Evolutionary conservation across 768 basidiomycete genomes (phyloP).

Genomic region (Leccinum ochraceum): DNA sequence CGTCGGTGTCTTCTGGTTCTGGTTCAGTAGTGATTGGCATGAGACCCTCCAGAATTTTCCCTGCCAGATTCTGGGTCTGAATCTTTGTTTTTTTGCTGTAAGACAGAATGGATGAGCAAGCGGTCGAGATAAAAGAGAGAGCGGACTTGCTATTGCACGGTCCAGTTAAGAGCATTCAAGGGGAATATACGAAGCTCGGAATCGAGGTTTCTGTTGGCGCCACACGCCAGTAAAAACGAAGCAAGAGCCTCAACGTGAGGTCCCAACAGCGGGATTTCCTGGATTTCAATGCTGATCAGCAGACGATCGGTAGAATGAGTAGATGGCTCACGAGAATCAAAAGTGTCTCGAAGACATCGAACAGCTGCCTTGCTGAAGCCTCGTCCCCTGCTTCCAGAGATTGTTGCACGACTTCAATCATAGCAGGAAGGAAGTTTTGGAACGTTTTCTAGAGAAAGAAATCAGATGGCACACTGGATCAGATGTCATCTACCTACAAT

Average conservation of each 20-base stretch:
- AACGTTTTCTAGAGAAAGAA: constrained; percentile 64
- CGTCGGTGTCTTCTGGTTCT: constrained; percentile 91
- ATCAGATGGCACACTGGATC: constrained; percentile 2
- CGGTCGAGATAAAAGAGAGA: background rate
- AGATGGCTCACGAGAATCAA: constrained; percentile 72
- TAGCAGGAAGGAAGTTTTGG: constrained; percentile 81
- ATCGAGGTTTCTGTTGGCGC: constrained; percentile 75
- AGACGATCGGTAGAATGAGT: background rate
- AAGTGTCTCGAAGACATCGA: constrained; percentile 95
- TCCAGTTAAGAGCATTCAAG: constrained; percentile 94
- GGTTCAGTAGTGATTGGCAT: constrained; percentile 94
- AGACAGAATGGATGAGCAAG: constrained; percentile 5
- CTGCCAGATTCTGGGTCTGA: constrained; percentile 81
- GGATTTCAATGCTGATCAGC: constrained; percentile 11
- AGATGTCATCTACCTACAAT: constrained; percentile 56
- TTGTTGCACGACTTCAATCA: constrained; percentile 88
- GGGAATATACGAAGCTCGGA: constrained; percentile 84
- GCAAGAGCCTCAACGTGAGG: constrained; percentile 87
- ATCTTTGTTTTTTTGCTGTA: constrained; percentile 94
- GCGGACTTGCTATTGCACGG: constrained; percentile 82
- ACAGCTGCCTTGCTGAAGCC: constrained; percentile 79
- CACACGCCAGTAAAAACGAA: constrained; percentile 83
- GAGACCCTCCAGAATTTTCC: constrained; percentile 83
- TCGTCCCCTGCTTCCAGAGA: constrained; percentile 80
- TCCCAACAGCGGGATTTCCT: constrained; percentile 94